Conservation (phyloP, 345 rosid species). For the Carallia brachiata region DNA sequence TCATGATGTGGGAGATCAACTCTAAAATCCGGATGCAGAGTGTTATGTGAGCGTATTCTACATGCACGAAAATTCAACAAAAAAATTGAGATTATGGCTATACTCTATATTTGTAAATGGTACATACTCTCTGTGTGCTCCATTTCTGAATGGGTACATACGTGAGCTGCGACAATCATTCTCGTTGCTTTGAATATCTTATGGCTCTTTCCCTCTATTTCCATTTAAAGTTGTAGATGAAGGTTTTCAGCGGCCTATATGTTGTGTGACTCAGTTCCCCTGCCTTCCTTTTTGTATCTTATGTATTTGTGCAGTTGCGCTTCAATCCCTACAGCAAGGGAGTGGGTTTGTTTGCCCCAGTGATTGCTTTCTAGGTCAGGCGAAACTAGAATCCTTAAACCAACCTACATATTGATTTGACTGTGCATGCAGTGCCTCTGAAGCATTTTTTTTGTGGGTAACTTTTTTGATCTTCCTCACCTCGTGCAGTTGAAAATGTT, state of each 20-base stretch:
- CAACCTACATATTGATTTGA: slow-evolving; percentile 1
- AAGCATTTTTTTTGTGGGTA: slow-evolving; percentile 6
- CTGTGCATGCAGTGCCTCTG: slow-evolving; percentile 5
- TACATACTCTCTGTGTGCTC: no score
- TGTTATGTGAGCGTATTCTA: no score
- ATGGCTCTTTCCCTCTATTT: background rate
- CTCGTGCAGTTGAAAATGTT: slow-evolving; percentile 67
- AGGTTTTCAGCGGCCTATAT: background rate
- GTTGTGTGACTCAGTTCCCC: background rate
- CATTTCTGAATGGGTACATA: slow-evolving; percentile 23
- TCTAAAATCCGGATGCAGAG: no score
- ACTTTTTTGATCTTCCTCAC: background rate
- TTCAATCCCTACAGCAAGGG: slow-evolving; percentile 57
- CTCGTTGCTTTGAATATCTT: slow-evolving; percentile 3
- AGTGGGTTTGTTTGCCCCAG: slow-evolving; percentile 72
- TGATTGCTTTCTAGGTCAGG: slow-evolving; percentile 84
- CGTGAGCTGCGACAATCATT: slow-evolving; percentile 7
- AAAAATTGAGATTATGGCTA: no score
- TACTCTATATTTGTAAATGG: no score
- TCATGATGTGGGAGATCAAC: no score
- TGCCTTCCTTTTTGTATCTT: background rate
- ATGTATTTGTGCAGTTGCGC: slow-evolving; percentile 51
- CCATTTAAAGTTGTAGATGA: background rate
- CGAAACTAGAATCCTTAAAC: slow-evolving; percentile 20
- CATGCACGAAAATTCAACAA: no score